Percentiles rank a stretch among this genome's conserved stretches.
Conservation (phyloP, 2,329 filamentous ascomycete genomes). For the Conoideocrella luteorostrata region DNA sequence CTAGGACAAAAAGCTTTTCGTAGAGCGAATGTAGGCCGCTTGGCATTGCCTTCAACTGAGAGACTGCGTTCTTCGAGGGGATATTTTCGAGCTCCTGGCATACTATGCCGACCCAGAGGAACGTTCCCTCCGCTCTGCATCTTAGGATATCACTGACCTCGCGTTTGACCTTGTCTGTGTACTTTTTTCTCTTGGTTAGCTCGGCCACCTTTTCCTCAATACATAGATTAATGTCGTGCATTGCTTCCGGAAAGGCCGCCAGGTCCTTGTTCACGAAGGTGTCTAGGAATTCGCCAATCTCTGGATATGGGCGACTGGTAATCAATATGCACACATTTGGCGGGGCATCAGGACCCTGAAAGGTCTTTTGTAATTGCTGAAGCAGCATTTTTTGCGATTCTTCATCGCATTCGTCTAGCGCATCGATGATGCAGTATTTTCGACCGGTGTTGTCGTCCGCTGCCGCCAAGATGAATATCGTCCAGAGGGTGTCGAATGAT, state of each 20-base stretch:
- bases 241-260: constrained; percentile 14
- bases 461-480: constrained; percentile 11
- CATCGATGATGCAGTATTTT: constrained; percentile 17
- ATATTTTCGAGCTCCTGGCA: too few species aligned
- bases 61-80: constrained; percentile 17
- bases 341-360: neutral
- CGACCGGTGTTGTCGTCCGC: constrained; percentile 12
- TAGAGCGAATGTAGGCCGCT: constrained; percentile 14
- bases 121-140: constrained; percentile 15
- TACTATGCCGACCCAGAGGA: too few species aligned
- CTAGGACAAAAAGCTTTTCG: constrained; percentile 9
- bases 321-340: constrained; percentile 12
- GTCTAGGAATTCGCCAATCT: constrained; percentile 5
- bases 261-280: constrained; percentile 16
- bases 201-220: constrained; percentile 14
- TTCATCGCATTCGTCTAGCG: constrained; percentile 16
- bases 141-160: constrained; percentile 14
- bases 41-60: constrained; percentile 14
- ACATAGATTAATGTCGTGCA: constrained; percentile 13
- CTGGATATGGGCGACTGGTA: constrained; percentile 15
- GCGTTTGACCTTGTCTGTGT: constrained; percentile 11
- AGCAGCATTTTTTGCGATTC: constrained; percentile 13
- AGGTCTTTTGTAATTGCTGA: constrained; percentile 11
- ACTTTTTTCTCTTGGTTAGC: constrained; percentile 12
- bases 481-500: constrained; percentile 17